phyloP scores from a whole-genome alignment of 306 rosid genomes.

The Mimosa pudica region DNA sequence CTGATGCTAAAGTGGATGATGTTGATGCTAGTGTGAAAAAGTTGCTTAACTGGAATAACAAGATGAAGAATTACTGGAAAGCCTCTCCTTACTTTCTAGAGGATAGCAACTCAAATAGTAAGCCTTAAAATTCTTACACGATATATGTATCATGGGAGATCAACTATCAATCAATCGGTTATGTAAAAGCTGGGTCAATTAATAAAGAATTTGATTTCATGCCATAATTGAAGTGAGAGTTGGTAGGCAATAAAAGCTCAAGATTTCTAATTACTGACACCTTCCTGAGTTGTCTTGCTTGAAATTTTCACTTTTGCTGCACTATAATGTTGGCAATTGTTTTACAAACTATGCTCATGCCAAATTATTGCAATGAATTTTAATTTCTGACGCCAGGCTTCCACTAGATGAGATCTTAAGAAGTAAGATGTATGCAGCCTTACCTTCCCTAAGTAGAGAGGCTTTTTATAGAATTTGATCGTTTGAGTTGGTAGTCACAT shows the following conservation, averaged over 20 bases:
- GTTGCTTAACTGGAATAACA: conserved; percentile 27
- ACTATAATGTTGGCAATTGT: not conserved
- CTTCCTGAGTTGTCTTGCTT: conserved; percentile 9
- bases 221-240: not conserved
- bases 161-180: not conserved
- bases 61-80: conserved; percentile 46
- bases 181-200: not conserved
- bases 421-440: no score
- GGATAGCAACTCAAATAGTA: conserved; percentile 44
- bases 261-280: not conserved
- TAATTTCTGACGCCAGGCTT: not conserved
- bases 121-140: conserved; percentile 20
- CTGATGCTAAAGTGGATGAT: conserved; percentile 35
- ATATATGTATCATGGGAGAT: conserved; percentile 1
- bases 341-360: not conserved
- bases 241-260: not conserved
- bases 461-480: no score
- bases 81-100: conserved; percentile 59
- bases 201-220: not conserved
- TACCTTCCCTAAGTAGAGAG: no score
- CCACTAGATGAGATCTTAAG: no score
- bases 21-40: conserved; percentile 20
- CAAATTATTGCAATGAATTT: not conserved
- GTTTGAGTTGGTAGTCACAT: no score
- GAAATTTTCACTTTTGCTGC: not conserved